These are phyloP conservation scores for Furcasterigmium sp. DNA, from an alignment of 2,329 filamentous ascomycete genomes.

Conservation along the genomic window DNA sequence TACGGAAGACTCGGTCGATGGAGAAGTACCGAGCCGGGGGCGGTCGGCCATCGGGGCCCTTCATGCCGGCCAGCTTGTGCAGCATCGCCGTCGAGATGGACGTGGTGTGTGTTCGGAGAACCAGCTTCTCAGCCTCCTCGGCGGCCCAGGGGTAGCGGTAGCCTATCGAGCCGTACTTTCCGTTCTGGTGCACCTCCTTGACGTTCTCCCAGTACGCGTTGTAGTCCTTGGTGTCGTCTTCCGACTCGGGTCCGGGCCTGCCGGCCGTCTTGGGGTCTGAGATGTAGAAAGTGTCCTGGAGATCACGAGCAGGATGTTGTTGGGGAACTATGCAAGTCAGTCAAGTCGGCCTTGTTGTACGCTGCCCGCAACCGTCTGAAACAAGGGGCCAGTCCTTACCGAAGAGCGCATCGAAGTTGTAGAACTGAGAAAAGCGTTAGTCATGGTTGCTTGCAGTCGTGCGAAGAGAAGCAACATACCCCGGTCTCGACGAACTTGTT, in stretches of 20 bases:
- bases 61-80: conserved; percentile 78
- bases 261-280: conserved; percentile 79
- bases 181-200: conserved; percentile 78
- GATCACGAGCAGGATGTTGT: conserved; percentile 93
- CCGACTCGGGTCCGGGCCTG: conserved; percentile 51
- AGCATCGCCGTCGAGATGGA: conserved; percentile 87
- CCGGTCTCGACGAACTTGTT: conserved; percentile 91
- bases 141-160: conserved; percentile 93
- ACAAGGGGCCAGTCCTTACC: no score
- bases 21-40: conserved; percentile 89
- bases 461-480: conserved; percentile 57
- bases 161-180: conserved; percentile 90
- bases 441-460: background rate
- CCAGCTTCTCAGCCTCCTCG: conserved; percentile 79
- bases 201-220: conserved; percentile 86
- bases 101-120: conserved; percentile 94
- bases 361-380: no score
- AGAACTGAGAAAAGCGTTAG: background rate
- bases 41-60: conserved; percentile 62
- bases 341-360: no score
- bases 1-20: conserved; percentile 96
- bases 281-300: conserved; percentile 99
- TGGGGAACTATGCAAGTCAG: conserved; percentile 7
- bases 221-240: conserved; percentile 62
- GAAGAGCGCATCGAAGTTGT: conserved; percentile 13